Conservation (phyloP, 345 rosid species). For the Sisymbrium altissimum region DNA sequence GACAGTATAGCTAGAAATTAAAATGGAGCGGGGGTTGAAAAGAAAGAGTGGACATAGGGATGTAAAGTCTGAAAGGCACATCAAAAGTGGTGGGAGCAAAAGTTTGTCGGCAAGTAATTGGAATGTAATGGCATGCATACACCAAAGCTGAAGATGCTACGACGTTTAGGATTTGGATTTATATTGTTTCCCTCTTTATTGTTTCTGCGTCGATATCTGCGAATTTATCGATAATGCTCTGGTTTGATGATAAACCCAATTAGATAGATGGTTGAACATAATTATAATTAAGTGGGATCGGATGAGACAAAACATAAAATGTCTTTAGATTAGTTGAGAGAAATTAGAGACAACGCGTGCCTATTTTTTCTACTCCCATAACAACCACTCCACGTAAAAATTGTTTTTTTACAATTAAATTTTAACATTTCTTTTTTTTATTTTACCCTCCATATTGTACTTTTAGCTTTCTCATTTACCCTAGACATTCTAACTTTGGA, state of each 20-base stretch:
- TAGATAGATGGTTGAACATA: conserved; percentile 10
- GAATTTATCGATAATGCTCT: conserved; percentile 27
- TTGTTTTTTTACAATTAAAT: not conserved
- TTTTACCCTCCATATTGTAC: not conserved
- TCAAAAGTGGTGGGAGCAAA: conserved; percentile 38
- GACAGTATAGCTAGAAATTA: conserved; percentile 2
- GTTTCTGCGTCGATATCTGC: conserved; percentile 27
- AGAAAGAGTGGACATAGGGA: conserved; percentile 9
- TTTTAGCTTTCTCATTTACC: not conserved
- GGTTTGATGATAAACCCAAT: conserved; percentile 21
- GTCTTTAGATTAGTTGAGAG: conserved; percentile 35
- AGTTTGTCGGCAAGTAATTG: conserved; percentile 55
- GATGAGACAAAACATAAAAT: conserved; percentile 35
- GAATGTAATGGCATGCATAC: conserved; percentile 69
- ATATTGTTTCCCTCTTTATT: conserved; percentile 16
- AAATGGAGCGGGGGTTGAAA: conserved; percentile 7
- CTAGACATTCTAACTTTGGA: not conserved
- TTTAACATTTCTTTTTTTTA: not conserved
- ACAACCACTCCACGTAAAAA: conserved; percentile 38
- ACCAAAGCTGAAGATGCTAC: conserved; percentile 63
- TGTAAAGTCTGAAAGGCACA: conserved; percentile 28
- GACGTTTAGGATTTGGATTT: conserved; percentile 36
- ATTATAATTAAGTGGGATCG: conserved; percentile 22
- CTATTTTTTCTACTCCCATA: conserved; percentile 23
- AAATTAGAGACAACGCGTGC: conserved; percentile 36